Conservation (phyloP, 306 rosid genomes). For the Cicer judaicum region DNA sequence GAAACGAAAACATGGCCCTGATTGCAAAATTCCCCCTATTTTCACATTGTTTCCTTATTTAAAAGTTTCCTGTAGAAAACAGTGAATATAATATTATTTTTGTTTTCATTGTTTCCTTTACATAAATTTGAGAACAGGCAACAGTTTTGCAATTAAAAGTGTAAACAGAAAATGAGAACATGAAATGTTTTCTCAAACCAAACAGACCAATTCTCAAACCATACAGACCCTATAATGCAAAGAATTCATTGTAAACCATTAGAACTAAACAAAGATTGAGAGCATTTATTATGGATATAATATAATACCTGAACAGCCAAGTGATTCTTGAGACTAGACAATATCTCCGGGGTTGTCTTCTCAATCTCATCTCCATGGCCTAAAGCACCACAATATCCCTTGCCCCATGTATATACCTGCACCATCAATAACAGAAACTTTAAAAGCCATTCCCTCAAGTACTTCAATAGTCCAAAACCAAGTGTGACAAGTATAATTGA, state of each 20-base stretch:
- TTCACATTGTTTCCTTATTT: too few relatives aligned
- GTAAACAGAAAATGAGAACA: too few relatives aligned
- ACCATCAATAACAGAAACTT: slow-evolving; percentile 42
- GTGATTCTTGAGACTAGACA: slow-evolving; percentile 64
- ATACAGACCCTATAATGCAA: not conserved
- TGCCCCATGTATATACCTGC: slow-evolving; percentile 93
- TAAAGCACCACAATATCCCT: slow-evolving; percentile 95
- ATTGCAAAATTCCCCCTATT: too few relatives aligned
- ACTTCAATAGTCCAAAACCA: slow-evolving; percentile 30
- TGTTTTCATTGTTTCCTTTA: too few relatives aligned
- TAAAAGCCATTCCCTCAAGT: slow-evolving; percentile 20
- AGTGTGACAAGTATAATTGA: slow-evolving; percentile 28
- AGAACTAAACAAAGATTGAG: slow-evolving; percentile 24
- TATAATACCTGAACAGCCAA: slow-evolving; percentile 80
- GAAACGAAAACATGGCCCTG: too few relatives aligned
- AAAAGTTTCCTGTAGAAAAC: too few relatives aligned
- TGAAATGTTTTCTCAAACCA: too few relatives aligned
- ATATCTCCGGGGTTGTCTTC: slow-evolving; percentile 78
- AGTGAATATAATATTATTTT: too few relatives aligned
- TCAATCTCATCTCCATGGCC: slow-evolving; percentile 96
- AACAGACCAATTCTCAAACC: not conserved
- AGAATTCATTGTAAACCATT: slow-evolving; percentile 24
- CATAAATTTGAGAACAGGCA: too few relatives aligned
- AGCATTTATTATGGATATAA: slow-evolving; percentile 21
- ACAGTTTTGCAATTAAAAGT: too few relatives aligned